Conservation (phyloP, 2,329 filamentous ascomycete genomes). For the Lasiodiplodia sp. region DNA sequence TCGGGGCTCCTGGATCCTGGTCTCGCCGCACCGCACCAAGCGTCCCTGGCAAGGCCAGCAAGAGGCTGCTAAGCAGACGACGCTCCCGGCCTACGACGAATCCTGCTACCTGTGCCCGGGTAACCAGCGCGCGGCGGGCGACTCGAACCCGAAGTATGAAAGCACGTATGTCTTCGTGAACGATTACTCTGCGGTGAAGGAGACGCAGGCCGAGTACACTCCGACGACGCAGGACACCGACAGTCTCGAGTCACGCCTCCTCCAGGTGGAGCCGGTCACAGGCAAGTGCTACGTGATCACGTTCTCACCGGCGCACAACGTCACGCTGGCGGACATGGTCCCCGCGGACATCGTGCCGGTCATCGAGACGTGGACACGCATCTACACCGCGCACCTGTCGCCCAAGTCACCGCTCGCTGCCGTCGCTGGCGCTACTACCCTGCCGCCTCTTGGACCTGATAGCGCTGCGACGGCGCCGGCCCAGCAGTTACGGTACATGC, state of each 20-base stretch:
- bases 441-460: constrained; percentile 54
- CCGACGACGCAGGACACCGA: constrained; percentile 55
- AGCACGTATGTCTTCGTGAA: constrained; percentile 95
- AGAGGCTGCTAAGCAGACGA: constrained; percentile 56
- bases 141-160: constrained; percentile 83
- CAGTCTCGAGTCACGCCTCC: constrained; percentile 73
- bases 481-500: constrained; percentile 92
- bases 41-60: constrained; percentile 85
- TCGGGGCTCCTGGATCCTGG: constrained; percentile 87
- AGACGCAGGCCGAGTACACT: constrained; percentile 83
- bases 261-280: constrained; percentile 84
- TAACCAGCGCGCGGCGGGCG: constrained; percentile 87
- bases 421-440: constrained; percentile 53
- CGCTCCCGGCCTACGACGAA: constrained; percentile 79
- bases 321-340: constrained; percentile 90
- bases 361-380: constrained; percentile 87
- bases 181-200: constrained; percentile 96
- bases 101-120: constrained; percentile 92
- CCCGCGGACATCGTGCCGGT: constrained; percentile 79
- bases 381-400: constrained; percentile 84
- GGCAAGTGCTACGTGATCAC: constrained; percentile 97
- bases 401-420: constrained; percentile 69
- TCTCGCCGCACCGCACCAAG: constrained; percentile 96
- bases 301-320: constrained; percentile 88
- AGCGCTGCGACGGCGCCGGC: constrained; percentile 60